phyloP scores from a whole-genome alignment of 106 monocot species.

The Allium fistulosum region DNA sequence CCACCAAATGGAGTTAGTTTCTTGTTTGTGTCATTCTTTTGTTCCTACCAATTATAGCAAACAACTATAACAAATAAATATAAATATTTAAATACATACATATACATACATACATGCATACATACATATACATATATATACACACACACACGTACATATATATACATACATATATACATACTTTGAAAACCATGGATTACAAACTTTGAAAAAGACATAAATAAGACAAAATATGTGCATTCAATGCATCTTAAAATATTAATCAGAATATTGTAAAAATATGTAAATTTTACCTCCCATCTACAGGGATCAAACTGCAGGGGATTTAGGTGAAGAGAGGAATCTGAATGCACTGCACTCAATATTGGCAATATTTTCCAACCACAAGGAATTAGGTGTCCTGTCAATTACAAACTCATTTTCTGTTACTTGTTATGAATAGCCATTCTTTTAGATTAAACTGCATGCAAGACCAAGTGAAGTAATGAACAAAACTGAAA shows the following conservation, averaged over 20 bases:
- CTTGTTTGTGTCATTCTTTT: constrained; percentile 48
- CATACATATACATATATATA: too few relatives aligned
- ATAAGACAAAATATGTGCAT: too few relatives aligned
- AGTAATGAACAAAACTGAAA: not conserved
- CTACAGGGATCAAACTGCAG: constrained; percentile 69
- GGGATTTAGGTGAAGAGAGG: constrained; percentile 47
- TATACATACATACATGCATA: too few relatives aligned
- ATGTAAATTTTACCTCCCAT: constrained; percentile 62
- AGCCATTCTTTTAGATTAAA: not conserved
- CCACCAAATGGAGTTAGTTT: constrained; percentile 82
- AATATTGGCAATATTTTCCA: constrained; percentile 91
- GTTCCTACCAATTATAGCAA: constrained; percentile 21
- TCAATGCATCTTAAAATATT: too few relatives aligned
- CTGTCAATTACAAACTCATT: constrained; percentile 20
- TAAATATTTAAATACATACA: too few relatives aligned
- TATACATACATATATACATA: too few relatives aligned
- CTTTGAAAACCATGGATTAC: too few relatives aligned
- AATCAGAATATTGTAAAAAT: too few relatives aligned
- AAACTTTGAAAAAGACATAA: too few relatives aligned
- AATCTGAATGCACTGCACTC: constrained; percentile 70
- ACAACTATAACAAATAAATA: not conserved
- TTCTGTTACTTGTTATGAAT: not conserved
- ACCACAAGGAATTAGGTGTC: constrained; percentile 68
- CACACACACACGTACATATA: too few relatives aligned
- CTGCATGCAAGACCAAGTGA: constrained; percentile 25